Base-by-base conservation (phyloP, 768 basidiomycete species). In the Sporobolomyces pararoseus region DNA sequence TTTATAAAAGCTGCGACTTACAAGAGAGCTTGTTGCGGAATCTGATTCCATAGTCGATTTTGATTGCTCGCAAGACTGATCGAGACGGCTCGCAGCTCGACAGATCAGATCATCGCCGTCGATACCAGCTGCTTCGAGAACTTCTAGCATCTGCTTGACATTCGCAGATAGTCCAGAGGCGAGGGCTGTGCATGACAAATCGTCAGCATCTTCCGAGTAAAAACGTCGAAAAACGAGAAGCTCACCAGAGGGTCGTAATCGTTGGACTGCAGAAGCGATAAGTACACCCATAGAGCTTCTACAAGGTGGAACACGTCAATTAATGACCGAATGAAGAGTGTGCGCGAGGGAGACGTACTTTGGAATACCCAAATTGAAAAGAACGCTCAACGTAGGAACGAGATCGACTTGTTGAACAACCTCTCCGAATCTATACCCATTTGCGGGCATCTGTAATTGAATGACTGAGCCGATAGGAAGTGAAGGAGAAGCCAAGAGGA, bases 341-440 rank as follows among this genome's bases (percentile, higher is more conserved):
- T 27, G 29, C 29, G 3, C 3, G 25, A 4, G 37, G 37, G 27
- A 1, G 3, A 35, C 71, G 12, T 5, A 68, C 71, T 13, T 57
- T 2, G 95, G 95, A 46, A 98, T 90, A 0, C 92, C 91, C 5
- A 96, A 81, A 12, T 94, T 93, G 14, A 97, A 85, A 16, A 95
- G 84, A 19, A 95, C 85, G 3, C 91, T 87, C n/a, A 97, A 80
- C 0, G 91, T 87, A 0, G 94, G 91, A 0, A 95, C 84, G 49
- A 98, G 82, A 79, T 98, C 95, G 69, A 97, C 93, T 80, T 98
- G 95, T 75, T 97, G 90, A 54, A 94, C 84, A 14, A 83, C 82
- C 21, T 91, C 61, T 57, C 50, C 57, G 76, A 16, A 78, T 3
- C 42, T 39, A 27, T 66, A 73, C 6, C 12, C 27, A 2, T 21